Conservation (phyloP, 805 yeast genomes). For the Candida caryicola region DNA sequence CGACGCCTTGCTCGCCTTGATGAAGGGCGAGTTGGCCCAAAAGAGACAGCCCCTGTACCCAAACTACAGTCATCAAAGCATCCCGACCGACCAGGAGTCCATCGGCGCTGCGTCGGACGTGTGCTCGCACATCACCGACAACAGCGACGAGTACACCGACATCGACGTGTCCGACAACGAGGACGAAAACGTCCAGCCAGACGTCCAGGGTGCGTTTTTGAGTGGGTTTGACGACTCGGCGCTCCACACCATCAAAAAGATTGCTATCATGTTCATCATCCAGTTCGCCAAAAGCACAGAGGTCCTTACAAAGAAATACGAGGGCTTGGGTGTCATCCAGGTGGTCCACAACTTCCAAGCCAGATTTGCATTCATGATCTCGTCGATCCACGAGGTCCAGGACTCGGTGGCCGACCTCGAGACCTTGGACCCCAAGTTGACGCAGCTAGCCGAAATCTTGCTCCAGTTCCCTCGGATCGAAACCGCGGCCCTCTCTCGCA, state of each 20-base stretch:
- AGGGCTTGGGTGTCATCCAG: constrained; percentile 51
- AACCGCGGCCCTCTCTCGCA: constrained; percentile 5
- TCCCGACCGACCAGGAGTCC: background rate
- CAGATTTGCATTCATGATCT: constrained; percentile 13
- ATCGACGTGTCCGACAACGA: constrained; percentile 22
- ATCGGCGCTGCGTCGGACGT: background rate
- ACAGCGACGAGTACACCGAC: constrained; percentile 9
- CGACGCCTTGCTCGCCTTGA: constrained; percentile 25
- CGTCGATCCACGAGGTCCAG: constrained; percentile 24
- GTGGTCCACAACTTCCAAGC: constrained; percentile 35
- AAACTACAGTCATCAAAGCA: background rate
- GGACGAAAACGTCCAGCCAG: constrained; percentile 43
- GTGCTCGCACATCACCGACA: background rate
- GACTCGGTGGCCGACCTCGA: constrained; percentile 11
- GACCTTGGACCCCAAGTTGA: constrained; percentile 15
- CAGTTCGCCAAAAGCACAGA: constrained; percentile 49
- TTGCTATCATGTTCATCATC: constrained; percentile 42
- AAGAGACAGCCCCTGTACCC: constrained; percentile 1
- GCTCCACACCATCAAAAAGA: constrained; percentile 36
- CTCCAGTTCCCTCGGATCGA: constrained; percentile 22
- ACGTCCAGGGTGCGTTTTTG: constrained; percentile 46
- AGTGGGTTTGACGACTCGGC: constrained; percentile 46
- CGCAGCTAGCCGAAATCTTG: constrained; percentile 24
- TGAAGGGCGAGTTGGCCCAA: constrained; percentile 9
- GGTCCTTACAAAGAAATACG: constrained; percentile 49